Evolutionary conservation across 768 basidiomycete genomes (phyloP), one percentile per base, ranked within the genome.

Genomic region (Cytidiella melzeri): DNA sequence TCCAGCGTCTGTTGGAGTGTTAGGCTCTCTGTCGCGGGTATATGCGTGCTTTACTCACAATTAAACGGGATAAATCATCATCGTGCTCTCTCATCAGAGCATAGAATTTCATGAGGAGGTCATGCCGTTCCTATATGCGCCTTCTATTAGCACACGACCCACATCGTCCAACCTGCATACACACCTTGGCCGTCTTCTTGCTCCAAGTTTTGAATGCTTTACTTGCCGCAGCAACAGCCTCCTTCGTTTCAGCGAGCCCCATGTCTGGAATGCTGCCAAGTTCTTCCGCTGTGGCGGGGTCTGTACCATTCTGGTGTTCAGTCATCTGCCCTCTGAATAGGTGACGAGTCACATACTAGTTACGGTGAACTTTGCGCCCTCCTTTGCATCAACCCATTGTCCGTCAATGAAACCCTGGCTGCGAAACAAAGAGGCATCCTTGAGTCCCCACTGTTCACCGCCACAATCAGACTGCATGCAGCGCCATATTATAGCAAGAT

Each of bases 191-290:
- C 1, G 90, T 89, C 24, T 92, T 95, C 61, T 73, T 81, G 56
- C 87, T 80, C 92, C 92, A 99, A 0, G 80, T 74, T 57, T 80
- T 77, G 67, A 97, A 92, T 0, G 94, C 90, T 42, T 72, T 78
- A 5, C 72, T 67, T 9, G 96, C 96, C 11, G 87, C 87, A 18
- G 80, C 71, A 53, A 98, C 92, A 23, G 94, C 96, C 55, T 81
- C 72, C 57, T 83, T 82, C 9, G 91, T 88, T 67, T 97, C 92
- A 23, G 74, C 74, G 39, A 89, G 62, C 9, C 85, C 87, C 85
- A 96, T 89, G 62, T 98, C 95, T 3, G 93, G 90, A 23, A 94
- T 75, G 0, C 79, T 83, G 12, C 93, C 95, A 40, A 97, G 78
- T 51, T 80, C 79, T 55, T 93, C 80, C 37, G 77, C 77, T 3